phyloP scores from a whole-genome alignment of 176 grass and related monocot genomes.

The Raddia distichophylla region DNA sequence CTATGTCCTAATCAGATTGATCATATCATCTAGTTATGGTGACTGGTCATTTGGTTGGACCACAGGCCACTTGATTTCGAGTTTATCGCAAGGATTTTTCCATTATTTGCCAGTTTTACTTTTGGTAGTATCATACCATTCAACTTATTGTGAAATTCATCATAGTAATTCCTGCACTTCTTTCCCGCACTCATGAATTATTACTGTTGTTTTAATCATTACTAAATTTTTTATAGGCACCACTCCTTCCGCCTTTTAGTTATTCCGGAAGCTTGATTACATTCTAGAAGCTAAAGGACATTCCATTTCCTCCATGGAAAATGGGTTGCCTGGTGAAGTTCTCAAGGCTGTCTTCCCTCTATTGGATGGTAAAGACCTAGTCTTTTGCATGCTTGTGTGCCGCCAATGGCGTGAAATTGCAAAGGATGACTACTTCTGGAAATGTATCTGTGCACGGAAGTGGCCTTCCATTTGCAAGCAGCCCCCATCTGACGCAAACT shows the following conservation, averaged over 20 bases:
- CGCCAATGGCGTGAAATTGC: constrained; percentile 62
- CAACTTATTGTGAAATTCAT: constrained; percentile 18
- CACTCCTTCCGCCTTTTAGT: constrained; percentile 11
- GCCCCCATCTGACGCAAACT: constrained; percentile 57
- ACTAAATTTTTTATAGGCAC: constrained; percentile 10
- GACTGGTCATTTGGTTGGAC: constrained; percentile 2
- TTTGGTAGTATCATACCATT: not conserved
- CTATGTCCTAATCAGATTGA: constrained; percentile 26
- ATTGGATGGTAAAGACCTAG: constrained; percentile 69
- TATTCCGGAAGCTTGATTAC: constrained; percentile 20
- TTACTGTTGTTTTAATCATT: constrained; percentile 17
- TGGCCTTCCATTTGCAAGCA: constrained; percentile 75
- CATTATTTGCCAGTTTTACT: not conserved
- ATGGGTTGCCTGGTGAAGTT: constrained; percentile 60
- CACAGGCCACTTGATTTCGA: not conserved
- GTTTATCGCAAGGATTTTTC: constrained; percentile 12
- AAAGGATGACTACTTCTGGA: constrained; percentile 84
- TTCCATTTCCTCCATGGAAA: constrained; percentile 53
- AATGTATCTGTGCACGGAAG: constrained; percentile 68
- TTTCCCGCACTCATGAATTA: not conserved
- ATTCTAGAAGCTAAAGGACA: constrained; percentile 17
- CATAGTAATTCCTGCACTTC: not conserved
- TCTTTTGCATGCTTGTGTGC: constrained; percentile 82
- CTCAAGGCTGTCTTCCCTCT: constrained; percentile 70
- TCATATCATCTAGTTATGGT: constrained; percentile 34